Base-by-base conservation (phyloP, 139 green algal genomes). In the Gonium pectorale region DNA sequence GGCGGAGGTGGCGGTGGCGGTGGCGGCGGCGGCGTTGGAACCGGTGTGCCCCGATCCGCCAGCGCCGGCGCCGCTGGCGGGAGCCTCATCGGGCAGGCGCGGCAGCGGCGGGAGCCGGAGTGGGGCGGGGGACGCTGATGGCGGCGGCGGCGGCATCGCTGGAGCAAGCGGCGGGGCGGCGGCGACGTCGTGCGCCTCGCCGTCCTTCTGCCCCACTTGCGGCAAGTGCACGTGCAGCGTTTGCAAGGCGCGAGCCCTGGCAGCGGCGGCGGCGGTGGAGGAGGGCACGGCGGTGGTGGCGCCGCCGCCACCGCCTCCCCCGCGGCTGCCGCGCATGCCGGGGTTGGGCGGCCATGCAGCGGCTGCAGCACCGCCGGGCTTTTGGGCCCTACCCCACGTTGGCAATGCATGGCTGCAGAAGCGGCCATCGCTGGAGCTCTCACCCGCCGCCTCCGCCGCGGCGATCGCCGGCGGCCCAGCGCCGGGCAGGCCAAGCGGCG, bases 211-310 rank as follows among this genome's bases (percentile, higher is more conserved):
- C 33, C 33, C 41, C 19, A 73, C 43, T 0, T 83, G 77, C 62
- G 62, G 77, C 22, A 59, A 44, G n/a, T 83, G 77, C 59, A 73
- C 62, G 43, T 83, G 77, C 77, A 6, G 19, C 15, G 43, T 1
- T 0, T 83, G 77, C 43, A 29, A 31, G 9, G 31, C 60, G 0
- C 60, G 77, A 1, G 24, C 33, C 62, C 31, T 51, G 33, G 77
- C 62, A 31, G 41, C 77, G 43, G 43, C 77, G 31, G 9, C 11
- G 60, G 63, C 44, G 8, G 0, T 83, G 43, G 77, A 73, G 60
- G 35, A 70, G 21, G 77, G 77, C 17, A 24, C 27, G 2, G 60
- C 43, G 11, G 33, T 21, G 11, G 62, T 83, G 17, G 43, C 1
- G 41, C 33, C 21, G 26, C 62, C 27, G 27, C 27, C 2, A 9